Evolutionary conservation across 2,329 filamentous ascomycete genomes (phyloP).

Genomic region (Colletotrichum tropicale): DNA sequence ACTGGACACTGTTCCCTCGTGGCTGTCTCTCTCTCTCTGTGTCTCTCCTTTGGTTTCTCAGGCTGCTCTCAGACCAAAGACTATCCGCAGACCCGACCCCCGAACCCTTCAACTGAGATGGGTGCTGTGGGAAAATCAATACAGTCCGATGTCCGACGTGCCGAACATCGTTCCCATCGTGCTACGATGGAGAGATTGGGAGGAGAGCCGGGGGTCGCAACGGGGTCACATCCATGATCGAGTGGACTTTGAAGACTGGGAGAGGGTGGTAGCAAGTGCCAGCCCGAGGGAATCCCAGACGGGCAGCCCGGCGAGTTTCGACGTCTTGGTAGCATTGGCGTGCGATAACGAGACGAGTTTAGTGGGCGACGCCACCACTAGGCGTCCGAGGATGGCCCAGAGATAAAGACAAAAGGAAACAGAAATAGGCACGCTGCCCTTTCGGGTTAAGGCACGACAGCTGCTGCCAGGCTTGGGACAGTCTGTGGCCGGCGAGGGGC

Average conservation of each 20-base stretch:
- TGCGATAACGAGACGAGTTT: constrained; percentile 19
- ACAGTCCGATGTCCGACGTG: not conserved
- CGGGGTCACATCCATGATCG: not conserved
- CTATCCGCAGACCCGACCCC: not conserved
- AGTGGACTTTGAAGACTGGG: not conserved
- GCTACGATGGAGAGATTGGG: not conserved
- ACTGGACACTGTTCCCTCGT: not conserved
- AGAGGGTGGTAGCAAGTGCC: not conserved
- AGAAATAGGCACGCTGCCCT: constrained; percentile 8
- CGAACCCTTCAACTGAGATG: not conserved
- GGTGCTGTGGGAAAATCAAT: not conserved
- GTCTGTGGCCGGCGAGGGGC: not conserved
- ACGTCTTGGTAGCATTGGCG: constrained; percentile 10
- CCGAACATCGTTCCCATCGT: not conserved
- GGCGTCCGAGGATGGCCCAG: constrained; percentile 9
- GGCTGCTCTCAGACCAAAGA: not conserved
- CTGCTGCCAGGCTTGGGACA: not conserved
- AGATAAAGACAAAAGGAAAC: constrained; percentile 19
- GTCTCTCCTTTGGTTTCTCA: not conserved
- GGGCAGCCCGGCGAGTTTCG: constrained; percentile 10
- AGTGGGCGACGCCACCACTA: constrained; percentile 17
- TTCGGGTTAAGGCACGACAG: constrained; percentile 2
- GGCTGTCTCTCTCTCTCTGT: not conserved
- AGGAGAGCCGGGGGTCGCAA: not conserved
- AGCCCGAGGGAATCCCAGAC: not conserved